Evolutionary conservation across 352 stramenopile genomes (phyloP).

Genomic region (Elongisporangium anandrum): DNA sequence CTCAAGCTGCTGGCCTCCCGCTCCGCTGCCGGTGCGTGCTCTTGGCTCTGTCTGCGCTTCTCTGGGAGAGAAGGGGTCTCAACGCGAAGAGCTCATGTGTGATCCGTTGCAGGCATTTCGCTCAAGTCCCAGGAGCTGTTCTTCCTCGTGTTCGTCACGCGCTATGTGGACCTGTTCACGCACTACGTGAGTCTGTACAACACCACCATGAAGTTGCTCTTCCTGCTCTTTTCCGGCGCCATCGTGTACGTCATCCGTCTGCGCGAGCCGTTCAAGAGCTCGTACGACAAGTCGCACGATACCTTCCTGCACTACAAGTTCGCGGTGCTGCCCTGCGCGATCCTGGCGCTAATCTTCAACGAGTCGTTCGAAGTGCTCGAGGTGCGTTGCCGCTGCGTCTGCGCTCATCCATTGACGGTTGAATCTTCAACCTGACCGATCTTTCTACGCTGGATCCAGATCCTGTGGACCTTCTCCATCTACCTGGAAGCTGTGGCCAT

Average conservation of each 20-base stretch:
- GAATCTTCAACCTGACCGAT: background rate
- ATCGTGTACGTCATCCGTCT: slow-evolving; percentile 99
- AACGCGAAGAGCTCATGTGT: background rate
- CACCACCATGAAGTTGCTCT: slow-evolving; percentile 98
- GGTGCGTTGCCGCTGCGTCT: slow-evolving; percentile 16
- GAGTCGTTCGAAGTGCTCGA: slow-evolving; percentile 89
- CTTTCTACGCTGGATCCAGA: slow-evolving; percentile 23
- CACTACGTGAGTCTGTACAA: slow-evolving; percentile 97
- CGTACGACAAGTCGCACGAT: slow-evolving; percentile 99
- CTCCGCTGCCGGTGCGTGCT: slow-evolving; percentile 61
- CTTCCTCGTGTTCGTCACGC: slow-evolving; percentile 97
- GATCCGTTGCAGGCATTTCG: slow-evolving; percentile 87
- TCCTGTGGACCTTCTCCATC: slow-evolving; percentile 99
- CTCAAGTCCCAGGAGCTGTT: slow-evolving; percentile 99
- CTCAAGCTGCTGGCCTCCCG: slow-evolving; percentile 92
- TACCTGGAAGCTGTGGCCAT: slow-evolving; percentile 99
- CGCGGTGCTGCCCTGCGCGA: slow-evolving; percentile 92
- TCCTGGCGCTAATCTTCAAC: slow-evolving; percentile 96
- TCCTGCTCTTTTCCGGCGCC: slow-evolving; percentile 93
- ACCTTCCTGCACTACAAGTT: slow-evolving; percentile 99
- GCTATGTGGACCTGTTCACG: slow-evolving; percentile 98
- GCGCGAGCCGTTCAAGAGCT: slow-evolving; percentile 95
- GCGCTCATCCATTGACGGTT: background rate
- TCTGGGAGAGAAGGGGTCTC: background rate
- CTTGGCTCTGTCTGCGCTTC: background rate